A percentile compares a stretch with the other conserved stretches of the same genome.
Evolutionary conservation across 2,329 filamentous ascomycete species (phyloP).

Genomic region (Diplodia scrobiculata): DNA sequence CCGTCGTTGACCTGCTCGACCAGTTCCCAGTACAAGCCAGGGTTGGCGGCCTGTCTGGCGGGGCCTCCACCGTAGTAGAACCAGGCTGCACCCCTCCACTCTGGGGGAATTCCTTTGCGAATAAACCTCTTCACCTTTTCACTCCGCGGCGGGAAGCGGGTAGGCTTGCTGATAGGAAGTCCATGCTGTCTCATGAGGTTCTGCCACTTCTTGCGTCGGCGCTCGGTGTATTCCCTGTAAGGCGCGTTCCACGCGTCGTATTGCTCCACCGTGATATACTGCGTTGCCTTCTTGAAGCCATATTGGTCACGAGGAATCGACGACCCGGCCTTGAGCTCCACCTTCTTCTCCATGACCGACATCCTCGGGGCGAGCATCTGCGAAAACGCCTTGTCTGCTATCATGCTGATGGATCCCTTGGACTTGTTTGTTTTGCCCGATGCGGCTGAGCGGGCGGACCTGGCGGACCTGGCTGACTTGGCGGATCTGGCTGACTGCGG

Average conservation of each 20-base stretch:
- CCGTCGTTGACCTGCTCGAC: constrained; percentile 66
- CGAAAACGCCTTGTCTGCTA: constrained; percentile 19
- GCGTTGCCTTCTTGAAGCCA: constrained; percentile 85
- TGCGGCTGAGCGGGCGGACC: constrained; percentile 4
- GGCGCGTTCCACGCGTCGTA: constrained; percentile 79
- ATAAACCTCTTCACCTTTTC: constrained; percentile 87
- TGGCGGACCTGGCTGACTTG: background rate
- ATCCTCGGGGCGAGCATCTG: constrained; percentile 20
- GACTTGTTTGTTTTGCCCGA: constrained; percentile 10
- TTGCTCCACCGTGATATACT: constrained; percentile 72
- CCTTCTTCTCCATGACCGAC: background rate
- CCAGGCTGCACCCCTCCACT: constrained; percentile 95
- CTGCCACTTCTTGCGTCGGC: constrained; percentile 80
- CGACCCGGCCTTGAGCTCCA: constrained; percentile 30
- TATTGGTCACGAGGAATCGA: constrained; percentile 70
- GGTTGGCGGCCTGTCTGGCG: constrained; percentile 72
- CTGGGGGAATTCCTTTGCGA: constrained; percentile 88
- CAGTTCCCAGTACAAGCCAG: constrained; percentile 73
- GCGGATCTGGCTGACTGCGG: constrained; percentile 21
- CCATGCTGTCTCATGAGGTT: constrained; percentile 74
- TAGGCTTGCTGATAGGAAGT: constrained; percentile 69
- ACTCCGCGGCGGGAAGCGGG: constrained; percentile 75
- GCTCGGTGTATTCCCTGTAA: constrained; percentile 74
- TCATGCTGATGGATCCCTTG: constrained; percentile 2
- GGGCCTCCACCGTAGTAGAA: constrained; percentile 94